Percentiles rank a stretch among this genome's conserved stretches.
Conservation (phyloP, 306 rosid genomes). For the Vigna unguiculata region DNA sequence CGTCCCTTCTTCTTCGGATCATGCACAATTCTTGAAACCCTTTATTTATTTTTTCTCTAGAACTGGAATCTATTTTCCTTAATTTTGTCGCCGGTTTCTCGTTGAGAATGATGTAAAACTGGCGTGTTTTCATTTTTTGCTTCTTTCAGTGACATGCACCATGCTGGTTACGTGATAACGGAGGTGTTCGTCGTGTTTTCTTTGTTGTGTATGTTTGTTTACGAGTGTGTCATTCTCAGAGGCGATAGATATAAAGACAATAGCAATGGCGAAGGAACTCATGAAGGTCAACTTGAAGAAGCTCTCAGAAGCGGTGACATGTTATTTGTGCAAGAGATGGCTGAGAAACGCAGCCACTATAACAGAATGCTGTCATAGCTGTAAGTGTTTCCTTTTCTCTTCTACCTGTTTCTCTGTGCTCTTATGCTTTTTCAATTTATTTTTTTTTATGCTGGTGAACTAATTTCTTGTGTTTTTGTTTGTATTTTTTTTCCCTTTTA, state of each 20-base stretch:
- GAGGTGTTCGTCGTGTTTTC: conserved; percentile 30
- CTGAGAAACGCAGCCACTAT: conserved; percentile 52
- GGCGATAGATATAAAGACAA: conserved; percentile 10
- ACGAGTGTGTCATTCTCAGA: conserved; percentile 45
- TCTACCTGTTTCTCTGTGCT: conserved; percentile 11
- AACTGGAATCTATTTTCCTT: conserved; percentile 26
- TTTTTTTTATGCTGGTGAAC: not conserved
- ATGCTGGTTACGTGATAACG: conserved; percentile 53
- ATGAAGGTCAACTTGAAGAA: conserved; percentile 2
- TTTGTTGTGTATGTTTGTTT: not conserved
- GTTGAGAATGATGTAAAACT: conserved; percentile 40
- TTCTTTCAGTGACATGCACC: conserved; percentile 65
- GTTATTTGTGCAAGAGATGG: conserved; percentile 45
- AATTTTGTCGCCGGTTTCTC: conserved; percentile 43
- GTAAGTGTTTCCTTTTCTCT: conserved; percentile 41
- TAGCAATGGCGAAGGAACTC: conserved; percentile 24
- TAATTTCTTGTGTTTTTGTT: not conserved
- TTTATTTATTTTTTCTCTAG: conserved; percentile 6
- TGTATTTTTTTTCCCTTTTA: not conserved
- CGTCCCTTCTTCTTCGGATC: conserved; percentile 34
- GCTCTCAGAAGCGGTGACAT: conserved; percentile 41
- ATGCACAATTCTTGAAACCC: conserved; percentile 39
- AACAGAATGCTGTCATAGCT: conserved; percentile 54
- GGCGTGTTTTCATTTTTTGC: conserved; percentile 25
- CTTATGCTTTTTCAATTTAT: conserved; percentile 13